A percentile compares a stretch with the other conserved stretches of the same genome.
Evolutionary conservation across 2,329 filamentous ascomycete genomes (phyloP).

Genomic region (Macrophomina phaseolina): DNA sequence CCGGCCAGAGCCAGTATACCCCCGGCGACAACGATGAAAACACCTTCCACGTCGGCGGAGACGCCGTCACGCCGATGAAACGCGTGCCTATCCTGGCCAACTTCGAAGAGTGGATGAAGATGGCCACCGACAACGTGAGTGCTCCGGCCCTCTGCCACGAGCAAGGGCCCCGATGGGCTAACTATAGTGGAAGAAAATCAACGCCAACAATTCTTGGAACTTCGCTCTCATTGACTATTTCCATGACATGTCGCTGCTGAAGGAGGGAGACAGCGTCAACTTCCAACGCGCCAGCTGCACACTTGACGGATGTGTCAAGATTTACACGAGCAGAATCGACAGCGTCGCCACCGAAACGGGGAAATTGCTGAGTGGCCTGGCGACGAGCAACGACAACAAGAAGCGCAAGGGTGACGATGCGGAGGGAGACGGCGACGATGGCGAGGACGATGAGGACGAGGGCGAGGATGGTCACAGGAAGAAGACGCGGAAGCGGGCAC

Average conservation of each 20-base stretch:
- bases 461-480: constrained; percentile 60
- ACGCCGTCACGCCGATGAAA: constrained; percentile 91
- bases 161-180: constrained; percentile 24
- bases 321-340: constrained; percentile 97
- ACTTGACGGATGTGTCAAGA: constrained; percentile 96
- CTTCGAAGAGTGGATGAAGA: constrained; percentile 99
- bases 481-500: constrained; percentile 77
- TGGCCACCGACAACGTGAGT: constrained; percentile 87
- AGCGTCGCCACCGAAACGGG: constrained; percentile 98
- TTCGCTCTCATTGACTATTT: constrained; percentile 99
- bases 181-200: constrained; percentile 66
- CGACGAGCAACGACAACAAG: constrained; percentile 76
- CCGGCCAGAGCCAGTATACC: constrained; percentile 55
- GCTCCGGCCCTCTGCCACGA: neutral
- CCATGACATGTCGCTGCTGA: constrained; percentile 96
- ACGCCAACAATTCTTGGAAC: constrained; percentile 97
- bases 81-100: constrained; percentile 92
- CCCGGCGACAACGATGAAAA: constrained; percentile 58
- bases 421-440: constrained; percentile 43
- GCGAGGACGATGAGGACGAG: constrained; percentile 71
- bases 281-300: constrained; percentile 99
- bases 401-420: constrained; percentile 42
- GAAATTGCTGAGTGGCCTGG: constrained; percentile 89
- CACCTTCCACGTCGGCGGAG: constrained; percentile 69
- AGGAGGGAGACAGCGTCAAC: constrained; percentile 96